Base-by-base conservation (phyloP, 495 filamentous ascomycete species). In the Aspergillus steynii region DNA sequence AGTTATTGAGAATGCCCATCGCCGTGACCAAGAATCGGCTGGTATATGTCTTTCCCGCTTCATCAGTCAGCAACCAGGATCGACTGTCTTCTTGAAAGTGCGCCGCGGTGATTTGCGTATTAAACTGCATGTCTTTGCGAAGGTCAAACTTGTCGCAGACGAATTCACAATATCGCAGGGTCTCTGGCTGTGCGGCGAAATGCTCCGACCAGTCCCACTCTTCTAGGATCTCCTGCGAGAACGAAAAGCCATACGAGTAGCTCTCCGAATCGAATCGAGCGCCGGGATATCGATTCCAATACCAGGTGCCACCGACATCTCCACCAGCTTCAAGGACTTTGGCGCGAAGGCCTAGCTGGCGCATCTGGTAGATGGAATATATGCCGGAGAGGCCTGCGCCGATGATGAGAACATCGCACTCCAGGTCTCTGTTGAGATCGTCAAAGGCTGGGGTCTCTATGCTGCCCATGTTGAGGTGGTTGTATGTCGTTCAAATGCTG, bases 341-440 rank as follows among this genome's bases (percentile, higher is more conserved):
- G 45, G 64, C 70, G 7, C 75, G 73, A 53, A 82, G 71, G 25
- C 77, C 79, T 20, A 75, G 61, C 34, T 78, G 63, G 8, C 77
- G 71, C 14, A 84, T 68, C 7, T 69, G 65, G 58, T 79, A 69
- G 7, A 80, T 61, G 0, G 70, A 60, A 61, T 80, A 82, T 27
- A 80, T 61, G 9, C 82, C 82, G 29, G 72, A 74, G 47, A 85
- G 75, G 0, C 82, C 82, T 3, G 77, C 81, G 7, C 82, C 82
- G 28, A 85, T 71, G 55, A 84, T 79, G 4, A 85, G 61, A 27
- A 79, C 80, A 64, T 83, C 80, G 26, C 70, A 72, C 61, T 63
- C 55, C 4, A 70, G 58, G 20, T 60, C 58, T 31, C 31, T 50
- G 58, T 60, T 60, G n/a, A 54, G 26, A 8, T 47, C 6, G 2